These are phyloP conservation scores for Globisporangium cystogenes DNA, from an alignment of 352 stramenopile species.

Conservation along the genomic window DNA sequence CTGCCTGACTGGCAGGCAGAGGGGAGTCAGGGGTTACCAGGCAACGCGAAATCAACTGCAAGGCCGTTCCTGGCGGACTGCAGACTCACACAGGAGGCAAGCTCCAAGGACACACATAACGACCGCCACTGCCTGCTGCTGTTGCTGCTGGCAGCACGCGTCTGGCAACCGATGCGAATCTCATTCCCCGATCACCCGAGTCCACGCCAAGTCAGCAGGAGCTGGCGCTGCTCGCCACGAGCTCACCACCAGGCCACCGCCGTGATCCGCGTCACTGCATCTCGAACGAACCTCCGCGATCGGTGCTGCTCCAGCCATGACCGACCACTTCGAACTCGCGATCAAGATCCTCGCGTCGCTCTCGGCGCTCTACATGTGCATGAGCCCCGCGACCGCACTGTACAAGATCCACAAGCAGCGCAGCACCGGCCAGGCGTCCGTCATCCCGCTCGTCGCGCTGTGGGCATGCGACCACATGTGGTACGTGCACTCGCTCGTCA, in stretches of 20 bases:
- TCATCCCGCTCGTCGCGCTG: conserved; percentile 58
- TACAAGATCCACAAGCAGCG: conserved; percentile 48
- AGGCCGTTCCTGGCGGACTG: neutral
- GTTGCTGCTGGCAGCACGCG: no score
- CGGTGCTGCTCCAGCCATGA: conserved; percentile 1
- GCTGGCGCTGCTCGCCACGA: neutral
- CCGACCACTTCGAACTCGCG: conserved; percentile 30
- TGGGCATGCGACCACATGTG: conserved; percentile 71
- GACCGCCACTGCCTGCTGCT: no score
- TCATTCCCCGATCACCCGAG: neutral
- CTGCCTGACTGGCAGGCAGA: neutral
- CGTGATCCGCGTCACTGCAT: neutral
- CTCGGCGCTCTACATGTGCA: conserved; percentile 69
- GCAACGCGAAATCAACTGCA: neutral
- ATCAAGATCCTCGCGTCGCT: conserved; percentile 59
- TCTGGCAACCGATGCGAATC: neutral
- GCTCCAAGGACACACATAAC: no score
- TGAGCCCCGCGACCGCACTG: conserved; percentile 45
- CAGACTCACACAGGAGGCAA: neutral
- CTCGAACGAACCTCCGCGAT: neutral
- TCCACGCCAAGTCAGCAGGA: neutral
- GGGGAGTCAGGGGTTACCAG: neutral
- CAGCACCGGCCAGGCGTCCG: conserved; percentile 29
- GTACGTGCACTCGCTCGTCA: conserved; percentile 19
- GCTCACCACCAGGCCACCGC: no score